Conservation (phyloP, 1,284 basidiomycete genomes). For the Apiotrichum sp. region DNA sequence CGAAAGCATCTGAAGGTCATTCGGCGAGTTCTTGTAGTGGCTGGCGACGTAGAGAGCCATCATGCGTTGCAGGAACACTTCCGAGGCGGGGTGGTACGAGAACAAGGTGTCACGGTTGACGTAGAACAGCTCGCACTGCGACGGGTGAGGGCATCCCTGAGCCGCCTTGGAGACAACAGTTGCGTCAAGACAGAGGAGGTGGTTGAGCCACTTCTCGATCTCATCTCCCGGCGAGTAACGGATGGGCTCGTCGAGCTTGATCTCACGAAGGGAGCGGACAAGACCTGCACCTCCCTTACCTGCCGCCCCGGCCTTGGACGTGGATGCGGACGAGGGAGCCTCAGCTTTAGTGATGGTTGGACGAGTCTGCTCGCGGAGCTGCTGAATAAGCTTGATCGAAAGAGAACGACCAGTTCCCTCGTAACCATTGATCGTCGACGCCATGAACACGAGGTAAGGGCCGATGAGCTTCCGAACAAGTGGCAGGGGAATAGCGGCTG, state of each 20-base stretch:
- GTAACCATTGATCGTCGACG: conserved; percentile 98
- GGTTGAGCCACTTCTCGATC: conserved; percentile 92
- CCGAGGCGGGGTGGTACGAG: conserved; percentile 93
- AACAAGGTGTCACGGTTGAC: conserved; percentile 96
- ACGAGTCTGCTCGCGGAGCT: conserved; percentile 81
- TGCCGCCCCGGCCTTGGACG: conserved; percentile 38
- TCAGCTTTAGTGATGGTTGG: conserved; percentile 52
- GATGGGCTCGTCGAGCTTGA: conserved; percentile 92
- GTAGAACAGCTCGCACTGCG: conserved; percentile 88
- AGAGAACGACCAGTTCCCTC: conserved; percentile 97
- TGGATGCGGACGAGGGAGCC: conserved; percentile 21
- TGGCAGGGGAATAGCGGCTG: conserved; percentile 93
- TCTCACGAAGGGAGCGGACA: conserved; percentile 78
- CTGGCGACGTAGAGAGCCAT: conserved; percentile 96
- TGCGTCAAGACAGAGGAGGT: conserved; percentile 88
- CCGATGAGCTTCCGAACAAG: conserved; percentile 92
- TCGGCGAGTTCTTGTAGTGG: conserved; percentile 99
- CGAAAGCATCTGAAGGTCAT: conserved; percentile 92
- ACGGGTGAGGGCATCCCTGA: conserved; percentile 87
- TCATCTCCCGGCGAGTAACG: conserved; percentile 83
- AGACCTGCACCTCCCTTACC: conserved; percentile 45
- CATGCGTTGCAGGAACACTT: conserved; percentile 95
- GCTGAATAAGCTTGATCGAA: conserved; percentile 95
- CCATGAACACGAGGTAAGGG: conserved; percentile 96
- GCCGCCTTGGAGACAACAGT: conserved; percentile 59